Base-by-base conservation (phyloP, 495 filamentous ascomycete genomes). In the Hypomontagnella monticulosa region DNA sequence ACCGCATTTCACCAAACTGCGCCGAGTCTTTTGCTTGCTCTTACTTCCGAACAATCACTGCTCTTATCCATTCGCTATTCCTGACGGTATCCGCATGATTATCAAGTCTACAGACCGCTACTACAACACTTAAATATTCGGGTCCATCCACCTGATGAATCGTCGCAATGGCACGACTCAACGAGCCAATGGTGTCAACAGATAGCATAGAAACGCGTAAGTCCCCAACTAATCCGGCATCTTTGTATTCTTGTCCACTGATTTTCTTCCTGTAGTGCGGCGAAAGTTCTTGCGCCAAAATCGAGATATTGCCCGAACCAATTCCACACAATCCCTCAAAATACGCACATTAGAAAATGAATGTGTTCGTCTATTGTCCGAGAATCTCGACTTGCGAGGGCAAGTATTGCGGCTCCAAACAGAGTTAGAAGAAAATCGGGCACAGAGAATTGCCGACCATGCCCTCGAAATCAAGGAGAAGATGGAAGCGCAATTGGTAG, bases 231-330 rank as follows among this genome's bases (percentile, higher is more conserved):
- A 15, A 54, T 41, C 11, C 9, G 43, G 19, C 15, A 43, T 36
- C 2, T 33, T 16, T 7, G 14, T 36, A 15, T 14, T 36, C 15
- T 20, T 15, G 11, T 34, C 52, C 7, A 49, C 63, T 76, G 57
- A 73, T 11, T 8, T 49, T 40, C 2, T 57, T 9, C 44, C 33
- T 43, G 2, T 63, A 96, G 93, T 97, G 36, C 93, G 92, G 72
- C 82, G 91, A 66, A 87, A 91, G 71, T 96, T 95, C 72, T 79
- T 97, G 46, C 87, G 94, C 38, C 95, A 99, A 74, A 99, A 99
- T 75, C 88, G 93, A 57, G 95, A 97, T 69, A 93, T 99, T 59
- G 93, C 93, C 57, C 84, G 90, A 71, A 87, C 88, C 62, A 98
- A 99, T 78, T 96, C 96, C 2, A 88, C 87, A 61, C 96, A 97